Conservation (phyloP, 2,329 filamentous ascomycete species). For the Arthrobotrys conoides region DNA sequence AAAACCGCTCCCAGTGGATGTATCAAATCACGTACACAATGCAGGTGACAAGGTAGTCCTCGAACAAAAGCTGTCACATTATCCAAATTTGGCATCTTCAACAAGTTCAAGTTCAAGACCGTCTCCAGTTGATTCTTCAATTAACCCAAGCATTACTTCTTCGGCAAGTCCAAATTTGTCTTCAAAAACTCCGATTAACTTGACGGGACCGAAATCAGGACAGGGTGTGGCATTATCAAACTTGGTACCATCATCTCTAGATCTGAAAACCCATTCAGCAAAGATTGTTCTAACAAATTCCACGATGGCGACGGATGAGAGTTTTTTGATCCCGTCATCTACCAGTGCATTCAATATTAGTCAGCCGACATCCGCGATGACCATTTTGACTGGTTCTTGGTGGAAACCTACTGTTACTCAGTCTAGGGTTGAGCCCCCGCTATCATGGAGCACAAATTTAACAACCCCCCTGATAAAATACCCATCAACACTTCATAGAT, state of each 20-base stretch:
- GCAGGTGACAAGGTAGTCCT: neutral
- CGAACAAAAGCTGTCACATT: neutral
- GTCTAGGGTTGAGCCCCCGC: neutral
- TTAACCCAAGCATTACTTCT: too few species aligned
- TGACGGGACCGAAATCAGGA: neutral
- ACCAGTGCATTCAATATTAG: neutral
- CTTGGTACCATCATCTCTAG: slow-evolving; percentile 7
- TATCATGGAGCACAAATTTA: neutral
- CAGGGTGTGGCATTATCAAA: slow-evolving; percentile 12
- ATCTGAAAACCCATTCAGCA: neutral
- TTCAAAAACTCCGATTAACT: too few species aligned
- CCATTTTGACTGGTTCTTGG: neutral
- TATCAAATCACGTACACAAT: too few species aligned
- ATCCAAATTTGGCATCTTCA: too few species aligned
- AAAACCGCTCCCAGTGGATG: too few species aligned
- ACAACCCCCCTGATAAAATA: neutral
- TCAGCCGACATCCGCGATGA: neutral
- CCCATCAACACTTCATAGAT: neutral
- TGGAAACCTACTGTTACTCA: neutral
- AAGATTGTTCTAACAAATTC: neutral
- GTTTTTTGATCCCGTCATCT: too few species aligned
- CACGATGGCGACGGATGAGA: neutral
- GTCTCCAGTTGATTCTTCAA: too few species aligned
- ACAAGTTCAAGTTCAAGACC: too few species aligned
- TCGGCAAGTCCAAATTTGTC: too few species aligned